phyloP scores from a whole-genome alignment of 306 rosid genomes.

The Cucumis hystrix region DNA sequence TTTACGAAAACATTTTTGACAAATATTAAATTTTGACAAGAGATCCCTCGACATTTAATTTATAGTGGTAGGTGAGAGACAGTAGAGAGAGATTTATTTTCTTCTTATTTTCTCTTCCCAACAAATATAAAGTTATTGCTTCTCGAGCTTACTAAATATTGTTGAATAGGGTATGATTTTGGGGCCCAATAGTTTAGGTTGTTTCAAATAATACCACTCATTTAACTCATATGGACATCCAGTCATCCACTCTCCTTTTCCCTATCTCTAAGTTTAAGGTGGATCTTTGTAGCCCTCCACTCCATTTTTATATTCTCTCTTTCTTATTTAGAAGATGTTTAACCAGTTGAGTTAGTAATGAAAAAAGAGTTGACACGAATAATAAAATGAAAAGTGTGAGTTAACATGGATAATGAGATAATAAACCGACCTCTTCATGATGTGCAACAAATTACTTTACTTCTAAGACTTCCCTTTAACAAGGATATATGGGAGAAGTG shows the following conservation, averaged over 20 bases:
- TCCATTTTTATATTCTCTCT: too few species aligned
- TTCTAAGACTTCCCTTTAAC: too few species aligned
- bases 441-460: too few species aligned
- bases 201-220: background rate
- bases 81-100: background rate
- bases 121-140: background rate
- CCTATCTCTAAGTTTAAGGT: background rate
- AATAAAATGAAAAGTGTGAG: too few species aligned
- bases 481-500: too few species aligned
- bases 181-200: background rate
- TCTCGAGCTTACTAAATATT: background rate
- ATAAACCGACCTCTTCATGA: too few species aligned
- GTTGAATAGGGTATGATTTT: background rate
- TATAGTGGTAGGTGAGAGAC: conserved; percentile 9
- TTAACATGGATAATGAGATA: too few species aligned
- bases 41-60: conserved; percentile 1
- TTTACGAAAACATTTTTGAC: background rate
- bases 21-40: background rate
- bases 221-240: background rate
- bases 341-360: too few species aligned
- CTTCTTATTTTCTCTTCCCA: too few species aligned
- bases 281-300: background rate
- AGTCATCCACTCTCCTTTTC: background rate
- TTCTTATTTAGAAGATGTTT: too few species aligned
- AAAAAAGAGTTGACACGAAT: too few species aligned